Conservation (phyloP, 2,329 filamentous ascomycete species). For the Cordyceps militaris region DNA sequence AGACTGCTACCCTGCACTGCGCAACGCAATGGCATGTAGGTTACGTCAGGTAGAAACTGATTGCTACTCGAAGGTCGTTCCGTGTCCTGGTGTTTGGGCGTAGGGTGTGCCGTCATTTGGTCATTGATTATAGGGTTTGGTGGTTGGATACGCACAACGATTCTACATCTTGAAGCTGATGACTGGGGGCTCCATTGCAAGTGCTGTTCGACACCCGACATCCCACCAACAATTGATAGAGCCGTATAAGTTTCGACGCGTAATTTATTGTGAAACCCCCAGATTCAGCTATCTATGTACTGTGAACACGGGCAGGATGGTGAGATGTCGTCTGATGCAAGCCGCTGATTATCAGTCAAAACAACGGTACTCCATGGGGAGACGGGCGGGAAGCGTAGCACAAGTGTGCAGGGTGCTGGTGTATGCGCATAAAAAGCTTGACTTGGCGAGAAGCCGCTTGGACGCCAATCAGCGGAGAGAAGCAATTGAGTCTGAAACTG, state of each 20-base stretch:
- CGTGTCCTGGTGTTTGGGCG: too few species aligned
- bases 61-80: background rate
- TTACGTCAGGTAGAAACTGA: background rate
- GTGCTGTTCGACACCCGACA: too few species aligned
- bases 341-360: background rate
- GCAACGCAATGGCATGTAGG: background rate
- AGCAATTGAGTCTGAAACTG: constrained; percentile 10
- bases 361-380: background rate
- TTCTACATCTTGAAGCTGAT: too few species aligned
- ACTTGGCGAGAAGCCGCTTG: background rate
- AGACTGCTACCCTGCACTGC: background rate
- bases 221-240: too few species aligned
- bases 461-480: constrained; percentile 4
- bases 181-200: too few species aligned
- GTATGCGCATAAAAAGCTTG: background rate
- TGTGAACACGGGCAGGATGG: background rate
- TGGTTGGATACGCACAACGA: too few species aligned
- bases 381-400: background rate
- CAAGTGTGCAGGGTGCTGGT: background rate
- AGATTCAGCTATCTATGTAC: too few species aligned
- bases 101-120: too few species aligned
- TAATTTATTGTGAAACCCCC: too few species aligned
- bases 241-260: too few species aligned
- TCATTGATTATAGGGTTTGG: too few species aligned
- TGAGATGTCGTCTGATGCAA: background rate